Conservation (phyloP, 169 alveolate genomes). For the Eimeria acervulina region DNA sequence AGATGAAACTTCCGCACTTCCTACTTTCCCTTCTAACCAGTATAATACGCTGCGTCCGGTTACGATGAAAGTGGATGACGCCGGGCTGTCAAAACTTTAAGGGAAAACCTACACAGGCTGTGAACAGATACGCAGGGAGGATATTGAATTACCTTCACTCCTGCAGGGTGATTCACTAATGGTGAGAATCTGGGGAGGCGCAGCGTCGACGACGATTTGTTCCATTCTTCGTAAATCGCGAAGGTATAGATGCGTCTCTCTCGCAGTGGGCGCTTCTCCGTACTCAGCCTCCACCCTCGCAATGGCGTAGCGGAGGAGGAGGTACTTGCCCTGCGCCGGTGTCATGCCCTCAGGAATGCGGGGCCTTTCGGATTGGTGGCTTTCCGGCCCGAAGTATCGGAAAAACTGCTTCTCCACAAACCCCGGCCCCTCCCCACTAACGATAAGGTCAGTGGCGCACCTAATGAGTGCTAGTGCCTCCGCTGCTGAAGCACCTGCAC, state of each 20-base stretch:
- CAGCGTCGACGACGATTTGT: background rate
- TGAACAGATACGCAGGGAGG: background rate
- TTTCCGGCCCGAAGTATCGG: background rate
- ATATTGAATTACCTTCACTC: conserved; percentile 6
- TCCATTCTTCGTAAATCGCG: conserved; percentile 55
- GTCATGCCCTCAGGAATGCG: conserved; percentile 42
- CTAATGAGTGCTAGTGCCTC: conserved; percentile 56
- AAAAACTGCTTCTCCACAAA: conserved; percentile 59
- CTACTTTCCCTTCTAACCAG: background rate
- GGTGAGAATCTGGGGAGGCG: background rate
- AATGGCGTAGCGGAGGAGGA: conserved; percentile 61
- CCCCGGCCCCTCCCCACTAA: conserved; percentile 67
- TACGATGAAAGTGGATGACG: background rate
- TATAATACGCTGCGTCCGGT: background rate
- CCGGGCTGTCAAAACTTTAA: background rate
- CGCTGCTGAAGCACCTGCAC: conserved; percentile 29
- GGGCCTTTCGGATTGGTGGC: background rate
- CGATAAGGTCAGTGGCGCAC: conserved; percentile 30
- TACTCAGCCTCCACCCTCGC: conserved; percentile 46
- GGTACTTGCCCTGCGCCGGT: conserved; percentile 68
- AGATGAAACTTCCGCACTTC: background rate
- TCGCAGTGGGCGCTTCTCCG: conserved; percentile 17
- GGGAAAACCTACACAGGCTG: background rate
- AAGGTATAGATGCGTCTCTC: conserved; percentile 10
- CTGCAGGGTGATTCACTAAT: background rate